A percentile compares a stretch with the other conserved stretches of the same genome.
Conservation (phyloP, 2,329 filamentous ascomycete genomes). For the Paradendryphiella salina region DNA sequence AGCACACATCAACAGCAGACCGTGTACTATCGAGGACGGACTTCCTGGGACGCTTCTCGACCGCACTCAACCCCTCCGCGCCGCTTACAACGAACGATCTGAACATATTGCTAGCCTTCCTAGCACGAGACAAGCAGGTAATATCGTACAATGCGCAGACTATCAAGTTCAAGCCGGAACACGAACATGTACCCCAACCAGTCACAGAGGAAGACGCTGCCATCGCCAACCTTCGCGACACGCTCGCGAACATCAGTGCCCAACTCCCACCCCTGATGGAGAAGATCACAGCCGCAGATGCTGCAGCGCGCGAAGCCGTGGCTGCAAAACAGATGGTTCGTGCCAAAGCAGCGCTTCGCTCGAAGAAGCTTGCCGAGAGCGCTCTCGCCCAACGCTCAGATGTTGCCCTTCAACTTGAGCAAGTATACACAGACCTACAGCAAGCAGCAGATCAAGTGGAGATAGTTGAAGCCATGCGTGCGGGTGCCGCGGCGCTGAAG, state of each 20-base stretch:
- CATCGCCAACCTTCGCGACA: slow-evolving; percentile 76
- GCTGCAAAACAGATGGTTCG: slow-evolving; percentile 71
- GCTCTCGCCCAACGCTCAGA: slow-evolving; percentile 72
- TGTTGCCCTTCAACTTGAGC: slow-evolving; percentile 79
- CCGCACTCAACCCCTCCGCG: slow-evolving; percentile 30
- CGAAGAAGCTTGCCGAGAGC: slow-evolving; percentile 78
- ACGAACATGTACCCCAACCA: slow-evolving; percentile 48
- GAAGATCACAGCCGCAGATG: slow-evolving; percentile 55
- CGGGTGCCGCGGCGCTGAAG: slow-evolving; percentile 71
- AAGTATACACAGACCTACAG: slow-evolving; percentile 79
- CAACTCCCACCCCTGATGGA: slow-evolving; percentile 68
- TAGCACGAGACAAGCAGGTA: slow-evolving; percentile 65
- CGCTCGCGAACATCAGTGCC: slow-evolving; percentile 67
- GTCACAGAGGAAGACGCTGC: slow-evolving; percentile 79
- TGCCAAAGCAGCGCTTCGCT: slow-evolving; percentile 77
- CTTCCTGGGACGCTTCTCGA: slow-evolving; percentile 41
- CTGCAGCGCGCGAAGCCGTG: slow-evolving; percentile 70
- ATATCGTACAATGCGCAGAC: slow-evolving; percentile 76
- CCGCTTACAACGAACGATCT: slow-evolving; percentile 64
- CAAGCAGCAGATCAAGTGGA: slow-evolving; percentile 83
- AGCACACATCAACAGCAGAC: slow-evolving; percentile 41
- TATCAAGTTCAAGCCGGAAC: slow-evolving; percentile 67
- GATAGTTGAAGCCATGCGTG: slow-evolving; percentile 79
- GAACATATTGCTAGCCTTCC: slow-evolving; percentile 64
- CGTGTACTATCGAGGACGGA: slow-evolving; percentile 42